Conservation (phyloP, 805 yeast genomes). For the Candida qinlingensis region DNA sequence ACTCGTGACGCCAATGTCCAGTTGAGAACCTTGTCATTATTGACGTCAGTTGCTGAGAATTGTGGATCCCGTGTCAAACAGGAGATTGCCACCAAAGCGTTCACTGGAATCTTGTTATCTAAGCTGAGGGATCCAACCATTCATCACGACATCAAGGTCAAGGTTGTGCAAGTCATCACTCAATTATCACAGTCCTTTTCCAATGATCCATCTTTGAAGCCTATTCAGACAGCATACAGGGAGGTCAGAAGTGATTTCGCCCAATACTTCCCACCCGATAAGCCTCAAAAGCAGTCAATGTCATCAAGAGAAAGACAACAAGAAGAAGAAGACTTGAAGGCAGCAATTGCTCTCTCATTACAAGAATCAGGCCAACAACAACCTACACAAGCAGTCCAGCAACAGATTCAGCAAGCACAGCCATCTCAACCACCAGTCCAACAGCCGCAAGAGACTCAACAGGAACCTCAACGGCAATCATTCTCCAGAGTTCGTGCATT, state of each 20-base stretch:
- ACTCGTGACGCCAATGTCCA: conserved; percentile 61
- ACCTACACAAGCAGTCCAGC: conserved; percentile 12
- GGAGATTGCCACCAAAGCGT: conserved; percentile 53
- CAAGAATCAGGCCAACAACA: conserved; percentile 22
- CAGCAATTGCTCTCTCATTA: conserved; percentile 70
- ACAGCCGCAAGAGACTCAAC: conserved; percentile 15
- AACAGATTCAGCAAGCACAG: conserved; percentile 7
- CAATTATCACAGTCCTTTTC: conserved; percentile 63
- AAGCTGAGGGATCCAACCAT: conserved; percentile 48
- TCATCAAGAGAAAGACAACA: conserved; percentile 38
- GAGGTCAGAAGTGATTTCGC: conserved; percentile 42
- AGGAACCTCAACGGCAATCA: conserved; percentile 11
- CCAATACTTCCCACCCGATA: conserved; percentile 38
- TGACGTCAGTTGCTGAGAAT: conserved; percentile 65
- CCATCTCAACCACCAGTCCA: conserved; percentile 5
- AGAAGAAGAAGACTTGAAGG: conserved; percentile 78
- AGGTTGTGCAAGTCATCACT: conserved; percentile 59
- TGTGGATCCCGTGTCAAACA: conserved; percentile 68
- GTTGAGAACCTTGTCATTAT: conserved; percentile 48
- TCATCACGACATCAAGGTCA: conserved; percentile 62
- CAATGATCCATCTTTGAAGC: conserved; percentile 69
- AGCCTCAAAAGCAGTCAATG: conserved; percentile 52
- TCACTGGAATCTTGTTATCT: conserved; percentile 42
- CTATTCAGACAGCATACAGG: conserved; percentile 57
- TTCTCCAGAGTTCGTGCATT: conserved; percentile 75